A percentile compares a stretch with the other conserved stretches of the same genome.
phyloP scores from a whole-genome alignment of 202 grass and related monocot species.

The Schoenoplectus tabernaemontani region DNA sequence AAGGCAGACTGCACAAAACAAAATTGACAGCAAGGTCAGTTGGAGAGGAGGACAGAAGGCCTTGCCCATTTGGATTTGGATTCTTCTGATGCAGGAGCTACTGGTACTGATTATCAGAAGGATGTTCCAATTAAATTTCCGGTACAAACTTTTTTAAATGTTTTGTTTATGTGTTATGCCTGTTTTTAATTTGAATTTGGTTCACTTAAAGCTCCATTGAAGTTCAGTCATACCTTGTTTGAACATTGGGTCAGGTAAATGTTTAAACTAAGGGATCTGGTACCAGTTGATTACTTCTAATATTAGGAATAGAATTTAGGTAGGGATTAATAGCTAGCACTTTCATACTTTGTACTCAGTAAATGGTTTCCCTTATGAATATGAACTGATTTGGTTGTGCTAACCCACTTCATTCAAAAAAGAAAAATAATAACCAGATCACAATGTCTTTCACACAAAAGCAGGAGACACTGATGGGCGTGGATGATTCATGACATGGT shows the following conservation, averaged over 20 bases:
- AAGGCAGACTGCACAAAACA: not conserved
- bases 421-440: not conserved
- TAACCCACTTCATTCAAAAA: not conserved
- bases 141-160: not conserved
- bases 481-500: not conserved
- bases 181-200: not conserved
- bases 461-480: not conserved
- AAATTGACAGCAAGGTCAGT: not conserved
- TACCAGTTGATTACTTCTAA: not conserved
- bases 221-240: not conserved
- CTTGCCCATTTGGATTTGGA: not conserved
- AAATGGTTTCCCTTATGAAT: not conserved
- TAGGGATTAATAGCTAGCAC: not conserved
- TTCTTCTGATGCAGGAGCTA: not conserved
- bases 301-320: not conserved
- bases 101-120: not conserved
- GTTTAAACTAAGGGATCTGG: not conserved
- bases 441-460: not conserved
- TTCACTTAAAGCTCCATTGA: not conserved
- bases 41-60: not conserved
- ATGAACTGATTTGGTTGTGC: not conserved
- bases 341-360: not conserved
- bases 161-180: not conserved
- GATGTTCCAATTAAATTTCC: not conserved
- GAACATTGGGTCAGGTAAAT: not conserved